Percentiles rank a stretch among this genome's conserved stretches.
These are phyloP conservation scores for Mangifera indica DNA, from an alignment of 345 rosid genomes.

Conservation along the genomic window DNA sequence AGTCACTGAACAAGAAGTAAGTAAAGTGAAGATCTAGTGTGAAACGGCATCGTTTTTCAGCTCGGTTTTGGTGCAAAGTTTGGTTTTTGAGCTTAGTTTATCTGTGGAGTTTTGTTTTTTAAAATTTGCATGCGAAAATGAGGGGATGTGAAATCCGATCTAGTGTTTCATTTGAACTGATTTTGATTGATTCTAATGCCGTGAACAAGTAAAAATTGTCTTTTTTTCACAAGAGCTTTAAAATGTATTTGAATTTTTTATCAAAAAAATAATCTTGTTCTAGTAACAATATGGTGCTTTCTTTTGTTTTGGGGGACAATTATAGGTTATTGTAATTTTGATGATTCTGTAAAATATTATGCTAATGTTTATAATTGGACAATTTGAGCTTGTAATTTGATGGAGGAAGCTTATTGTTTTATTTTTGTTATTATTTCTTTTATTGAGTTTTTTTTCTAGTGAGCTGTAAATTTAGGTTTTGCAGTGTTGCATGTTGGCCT, in stretches of 20 bases:
- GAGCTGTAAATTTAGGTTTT: not conserved
- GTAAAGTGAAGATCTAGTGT: slow-evolving; percentile 23
- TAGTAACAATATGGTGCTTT: no score
- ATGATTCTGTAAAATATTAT: not conserved
- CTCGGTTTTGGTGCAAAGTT: not conserved
- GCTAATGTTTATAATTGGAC: not conserved
- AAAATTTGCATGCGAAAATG: slow-evolving; percentile 9
- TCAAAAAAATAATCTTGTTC: no score
- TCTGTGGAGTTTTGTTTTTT: not conserved
- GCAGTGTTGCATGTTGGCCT: not conserved
- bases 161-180: not conserved
- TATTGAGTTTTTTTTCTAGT: not conserved
- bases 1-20: slow-evolving; percentile 64
- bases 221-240: not conserved
- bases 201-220: not conserved
- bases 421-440: no score
- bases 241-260: no score
- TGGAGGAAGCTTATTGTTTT: not conserved
- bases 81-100: not conserved
- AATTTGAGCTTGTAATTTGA: not conserved
- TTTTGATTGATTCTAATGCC: not conserved
- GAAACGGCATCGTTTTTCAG: not conserved
- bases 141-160: slow-evolving; percentile 24
- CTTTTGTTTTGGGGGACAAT: not conserved
- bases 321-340: not conserved